These are phyloP conservation scores for Neckera pumila DNA, from an alignment of 225 moss, liverwort and hornwort species.

Conservation along the genomic window DNA sequence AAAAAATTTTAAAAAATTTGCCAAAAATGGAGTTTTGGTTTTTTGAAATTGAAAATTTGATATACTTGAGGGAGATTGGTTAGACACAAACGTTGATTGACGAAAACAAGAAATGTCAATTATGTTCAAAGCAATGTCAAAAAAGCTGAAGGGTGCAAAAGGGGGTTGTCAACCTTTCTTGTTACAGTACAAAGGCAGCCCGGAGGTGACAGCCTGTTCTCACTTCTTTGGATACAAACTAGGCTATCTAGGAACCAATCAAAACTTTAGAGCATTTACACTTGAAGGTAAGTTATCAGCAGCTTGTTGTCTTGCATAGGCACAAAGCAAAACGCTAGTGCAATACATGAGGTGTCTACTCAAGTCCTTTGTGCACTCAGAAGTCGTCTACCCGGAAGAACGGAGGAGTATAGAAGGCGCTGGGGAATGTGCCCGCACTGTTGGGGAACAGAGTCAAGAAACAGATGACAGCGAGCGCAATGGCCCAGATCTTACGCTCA, in stretches of 20 bases:
- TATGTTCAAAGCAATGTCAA: no score
- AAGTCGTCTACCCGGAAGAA: conserved; percentile 79
- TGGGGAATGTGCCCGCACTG: conserved; percentile 90
- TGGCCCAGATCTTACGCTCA: conserved; percentile 67
- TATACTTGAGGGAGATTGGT: no score
- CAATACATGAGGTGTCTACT: not conserved
- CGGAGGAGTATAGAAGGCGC: conserved; percentile 86
- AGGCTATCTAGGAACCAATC: not conserved
- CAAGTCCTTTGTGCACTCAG: not conserved
- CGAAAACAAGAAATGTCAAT: no score
- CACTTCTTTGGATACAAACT: not conserved
- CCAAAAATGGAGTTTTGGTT: no score
- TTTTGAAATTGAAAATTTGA: no score
- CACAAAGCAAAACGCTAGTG: not conserved
- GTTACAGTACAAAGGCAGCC: conserved; percentile 1
- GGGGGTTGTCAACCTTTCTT: no score
- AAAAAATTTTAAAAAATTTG: no score
- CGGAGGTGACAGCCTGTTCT: not conserved
- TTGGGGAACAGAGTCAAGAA: conserved; percentile 81
- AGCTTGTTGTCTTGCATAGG: not conserved
- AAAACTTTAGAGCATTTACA: conserved; percentile 16
- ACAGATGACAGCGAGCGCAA: conserved; percentile 67
- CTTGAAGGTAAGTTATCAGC: not conserved
- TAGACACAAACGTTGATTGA: no score
- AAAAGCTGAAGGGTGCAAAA: no score